Base-by-base conservation (phyloP, 2,329 filamentous ascomycete species). In the Coniella lustricola region DNA sequence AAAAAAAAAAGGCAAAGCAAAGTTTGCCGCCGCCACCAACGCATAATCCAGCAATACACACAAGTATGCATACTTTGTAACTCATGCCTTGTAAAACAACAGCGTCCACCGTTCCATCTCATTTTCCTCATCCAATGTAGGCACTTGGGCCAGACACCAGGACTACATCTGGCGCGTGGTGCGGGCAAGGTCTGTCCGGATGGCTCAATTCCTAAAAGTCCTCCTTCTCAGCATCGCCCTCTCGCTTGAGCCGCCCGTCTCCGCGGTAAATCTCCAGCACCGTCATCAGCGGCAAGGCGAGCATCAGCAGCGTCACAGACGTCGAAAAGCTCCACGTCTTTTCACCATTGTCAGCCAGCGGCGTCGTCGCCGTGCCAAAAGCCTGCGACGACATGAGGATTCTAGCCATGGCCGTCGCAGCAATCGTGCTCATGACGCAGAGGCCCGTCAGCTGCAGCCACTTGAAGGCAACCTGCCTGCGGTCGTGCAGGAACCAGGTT, bases 401-500 rank as follows among this genome's bases (percentile, higher is more conserved):
- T 16, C 81, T 71, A 5, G 76, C 66, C 0, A 77, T 75, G 0
- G 79, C 79, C 10, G 78, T 80, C 17, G 81, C 64, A 9, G 79
- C 79, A 55, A 80, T 77, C 10, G 67, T 77, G 1, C 66, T 63
- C 67, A 79, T 81, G n/a, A 80, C 63, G 7, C 75, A 55, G 29
- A 82, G 61, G 1, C 81, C 77, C 0, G 70, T 64, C 2, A 73
- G 62, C 62, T 78, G 80, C 12, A 81, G 67, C 2, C 60, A 58
- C 54, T 73, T 76, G 59, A 81, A 74, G 65, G 77, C 82, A 22
- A 65, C 66, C 51, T 77, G 74, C 16, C 64, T 60, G 16, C 74
- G 71, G 52, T 69, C 72, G 58, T 85, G 81, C 33, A 85, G 66
- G 57, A 84, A 85, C 78, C 78, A 84, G 0, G 79, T 81, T 0